Percentiles rank a stretch among this genome's conserved stretches.
These are phyloP conservation scores for Parastagonospora avenae DNA, from an alignment of 2,329 filamentous ascomycete genomes.

Conservation along the genomic window DNA sequence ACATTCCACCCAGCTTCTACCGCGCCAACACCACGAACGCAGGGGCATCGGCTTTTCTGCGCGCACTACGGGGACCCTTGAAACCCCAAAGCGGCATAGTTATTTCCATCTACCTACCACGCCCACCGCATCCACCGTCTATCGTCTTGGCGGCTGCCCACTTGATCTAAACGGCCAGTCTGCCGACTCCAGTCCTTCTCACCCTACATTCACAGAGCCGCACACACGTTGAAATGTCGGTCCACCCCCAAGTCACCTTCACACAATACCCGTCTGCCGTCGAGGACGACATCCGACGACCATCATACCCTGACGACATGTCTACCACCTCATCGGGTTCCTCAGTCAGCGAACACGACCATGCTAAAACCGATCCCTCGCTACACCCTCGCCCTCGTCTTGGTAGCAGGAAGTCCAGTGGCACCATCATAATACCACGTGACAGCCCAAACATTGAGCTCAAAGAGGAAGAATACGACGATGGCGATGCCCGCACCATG, in stretches of 20 bases:
- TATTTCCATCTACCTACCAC: slow-evolving; percentile 19
- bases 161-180: slow-evolving; percentile 30
- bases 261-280: slow-evolving; percentile 33
- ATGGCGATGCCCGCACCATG: slow-evolving; percentile 91
- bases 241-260: slow-evolving; percentile 23
- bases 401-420: slow-evolving; percentile 76
- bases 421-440: slow-evolving; percentile 80
- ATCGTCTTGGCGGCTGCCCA: slow-evolving; percentile 28
- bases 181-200: slow-evolving; percentile 18
- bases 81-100: slow-evolving; percentile 15
- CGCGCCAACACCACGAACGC: slow-evolving; percentile 16
- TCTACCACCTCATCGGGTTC: slow-evolving; percentile 50
- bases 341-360: slow-evolving; percentile 49
- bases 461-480: slow-evolving; percentile 75
- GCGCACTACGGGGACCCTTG: slow-evolving; percentile 25
- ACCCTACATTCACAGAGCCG: slow-evolving; percentile 21
- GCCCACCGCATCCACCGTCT: slow-evolving; percentile 25
- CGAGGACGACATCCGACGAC: slow-evolving; percentile 26
- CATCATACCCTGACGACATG: slow-evolving; percentile 44
- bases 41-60: slow-evolving; percentile 22
- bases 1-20: slow-evolving; percentile 16
- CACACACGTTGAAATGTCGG: slow-evolving; percentile 23
- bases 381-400: slow-evolving; percentile 67
- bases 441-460: slow-evolving; percentile 76
- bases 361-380: slow-evolving; percentile 50